phyloP scores from a whole-genome alignment of 192 early-diverging fungal species.

The Backusella circina region DNA sequence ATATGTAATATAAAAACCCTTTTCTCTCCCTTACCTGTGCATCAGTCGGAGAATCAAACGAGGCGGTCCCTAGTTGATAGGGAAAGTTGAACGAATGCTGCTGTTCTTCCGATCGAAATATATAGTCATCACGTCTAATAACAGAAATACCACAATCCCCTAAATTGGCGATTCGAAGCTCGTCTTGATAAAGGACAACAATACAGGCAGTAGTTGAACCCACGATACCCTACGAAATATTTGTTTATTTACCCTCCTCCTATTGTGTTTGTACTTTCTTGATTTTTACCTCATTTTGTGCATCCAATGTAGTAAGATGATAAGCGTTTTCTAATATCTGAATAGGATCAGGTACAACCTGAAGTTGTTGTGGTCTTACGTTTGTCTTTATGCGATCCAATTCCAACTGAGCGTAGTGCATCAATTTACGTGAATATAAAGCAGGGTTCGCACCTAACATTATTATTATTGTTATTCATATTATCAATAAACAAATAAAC shows the following conservation, averaged over 20 bases:
- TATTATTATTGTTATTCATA: background rate
- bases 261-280: background rate
- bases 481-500: background rate
- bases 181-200: constrained; percentile 84
- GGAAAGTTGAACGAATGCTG: constrained; percentile 99
- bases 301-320: constrained; percentile 46
- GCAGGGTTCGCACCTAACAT: constrained; percentile 83
- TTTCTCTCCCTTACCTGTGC: constrained; percentile 50
- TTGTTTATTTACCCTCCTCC: background rate
- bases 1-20: background rate
- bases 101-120: constrained; percentile 95
- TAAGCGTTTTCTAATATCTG: constrained; percentile 10
- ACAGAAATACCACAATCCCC: constrained; percentile 93
- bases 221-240: constrained; percentile 53
- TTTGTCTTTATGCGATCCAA: constrained; percentile 80
- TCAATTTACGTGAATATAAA: constrained; percentile 86
- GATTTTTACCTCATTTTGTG: constrained; percentile 49
- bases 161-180: constrained; percentile 90
- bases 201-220: constrained; percentile 92
- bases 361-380: constrained; percentile 9
- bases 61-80: constrained; percentile 89
- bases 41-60: constrained; percentile 76
- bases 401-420: constrained; percentile 88
- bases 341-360: constrained; percentile 5
- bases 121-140: constrained; percentile 81